Conservation (phyloP, 2,329 filamentous ascomycete species). For the Claviceps monticola region DNA sequence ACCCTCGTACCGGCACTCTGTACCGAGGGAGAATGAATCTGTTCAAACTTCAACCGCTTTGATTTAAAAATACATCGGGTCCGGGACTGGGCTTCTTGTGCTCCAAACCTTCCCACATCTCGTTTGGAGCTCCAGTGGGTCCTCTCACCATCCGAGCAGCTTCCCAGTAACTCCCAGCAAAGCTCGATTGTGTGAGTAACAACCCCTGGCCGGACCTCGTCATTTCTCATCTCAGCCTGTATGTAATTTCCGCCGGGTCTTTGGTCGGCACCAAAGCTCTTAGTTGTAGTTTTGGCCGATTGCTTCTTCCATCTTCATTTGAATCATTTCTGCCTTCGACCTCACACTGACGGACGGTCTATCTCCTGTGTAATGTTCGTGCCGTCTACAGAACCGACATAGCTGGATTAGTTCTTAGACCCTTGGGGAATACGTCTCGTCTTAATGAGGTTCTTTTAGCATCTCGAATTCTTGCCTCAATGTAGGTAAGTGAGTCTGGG, state of each 20-base stretch:
- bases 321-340: background rate
- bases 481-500: background rate
- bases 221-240: slow-evolving; percentile 1
- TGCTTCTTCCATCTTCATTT: background rate
- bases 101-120: background rate
- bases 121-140: slow-evolving; percentile 2
- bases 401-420: background rate
- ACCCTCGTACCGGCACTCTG: too few species aligned
- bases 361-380: background rate
- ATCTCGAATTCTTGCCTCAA: background rate
- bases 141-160: background rate
- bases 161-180: background rate
- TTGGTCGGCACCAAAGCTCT: slow-evolving; percentile 1
- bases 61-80: background rate
- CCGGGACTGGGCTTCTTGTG: background rate
- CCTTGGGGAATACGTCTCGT: background rate
- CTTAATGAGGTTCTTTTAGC: background rate
- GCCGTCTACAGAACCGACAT: slow-evolving; percentile 2
- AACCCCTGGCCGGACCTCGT: slow-evolving; percentile 4
- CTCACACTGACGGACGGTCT: background rate
- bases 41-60: background rate
- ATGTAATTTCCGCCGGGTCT: slow-evolving; percentile 2
- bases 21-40: too few species aligned
- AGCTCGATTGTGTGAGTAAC: background rate
- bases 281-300: background rate